Evolutionary conservation across 495 filamentous ascomycete species (phyloP).

Genomic region (Aspergillus nanangensis): DNA sequence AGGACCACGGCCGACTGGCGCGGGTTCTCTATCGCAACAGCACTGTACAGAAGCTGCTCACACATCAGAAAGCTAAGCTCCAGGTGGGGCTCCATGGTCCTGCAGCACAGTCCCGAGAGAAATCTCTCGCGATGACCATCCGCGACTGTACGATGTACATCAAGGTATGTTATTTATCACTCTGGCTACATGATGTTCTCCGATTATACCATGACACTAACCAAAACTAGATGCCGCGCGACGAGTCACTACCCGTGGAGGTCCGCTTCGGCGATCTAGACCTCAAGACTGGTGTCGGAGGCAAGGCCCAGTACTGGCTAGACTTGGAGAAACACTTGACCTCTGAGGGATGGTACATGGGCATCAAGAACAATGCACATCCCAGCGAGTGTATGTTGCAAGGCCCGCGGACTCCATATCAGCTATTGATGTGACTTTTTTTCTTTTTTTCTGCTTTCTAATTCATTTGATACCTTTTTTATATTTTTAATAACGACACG

Average conservation of each 20-base stretch:
- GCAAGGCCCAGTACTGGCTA: conserved; percentile 72
- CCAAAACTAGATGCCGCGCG: conserved; percentile 20
- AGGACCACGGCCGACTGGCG: conserved; percentile 32
- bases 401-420: conserved; percentile 11
- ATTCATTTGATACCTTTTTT: too few species aligned
- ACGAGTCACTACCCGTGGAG: conserved; percentile 48
- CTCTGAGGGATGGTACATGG: conserved; percentile 70
- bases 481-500: too few species aligned
- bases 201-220: conserved; percentile 2
- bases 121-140: conserved; percentile 73
- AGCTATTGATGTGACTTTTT: conserved; percentile 14
- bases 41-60: conserved; percentile 29
- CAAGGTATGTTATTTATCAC: conserved; percentile 36
- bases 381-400: conserved; percentile 31
- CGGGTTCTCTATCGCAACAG: conserved; percentile 31
- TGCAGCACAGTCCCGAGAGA: conserved; percentile 23
- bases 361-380: conserved; percentile 23
- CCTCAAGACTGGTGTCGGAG: conserved; percentile 65
- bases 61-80: conserved; percentile 27
- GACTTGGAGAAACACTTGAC: conserved; percentile 57
- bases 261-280: conserved; percentile 84
- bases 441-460: too few species aligned
- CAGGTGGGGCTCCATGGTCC: conserved; percentile 38
- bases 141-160: conserved; percentile 85
- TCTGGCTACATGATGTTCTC: neutral